These are phyloP conservation scores for Epicoccum sorghinum DNA, from an alignment of 2,329 filamentous ascomycete species.

Conservation along the genomic window DNA sequence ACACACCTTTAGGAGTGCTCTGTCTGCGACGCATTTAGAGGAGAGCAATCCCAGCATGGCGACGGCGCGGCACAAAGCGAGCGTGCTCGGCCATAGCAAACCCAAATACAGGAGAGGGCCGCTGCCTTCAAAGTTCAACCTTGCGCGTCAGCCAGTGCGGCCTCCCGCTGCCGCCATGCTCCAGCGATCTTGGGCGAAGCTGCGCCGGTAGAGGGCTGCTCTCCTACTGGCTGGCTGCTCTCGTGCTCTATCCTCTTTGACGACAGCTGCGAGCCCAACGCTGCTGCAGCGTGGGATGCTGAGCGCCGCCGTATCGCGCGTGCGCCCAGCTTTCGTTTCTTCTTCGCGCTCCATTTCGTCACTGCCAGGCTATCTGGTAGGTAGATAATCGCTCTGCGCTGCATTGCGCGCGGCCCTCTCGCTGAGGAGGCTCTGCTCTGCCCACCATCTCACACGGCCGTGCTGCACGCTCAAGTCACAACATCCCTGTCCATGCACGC, in stretches of 20 bases:
- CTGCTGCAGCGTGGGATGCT: slow-evolving; percentile 23
- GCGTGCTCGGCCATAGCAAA: slow-evolving; percentile 20
- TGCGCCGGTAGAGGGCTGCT: slow-evolving; percentile 14
- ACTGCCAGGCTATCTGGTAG: background rate
- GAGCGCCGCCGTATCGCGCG: slow-evolving; percentile 6
- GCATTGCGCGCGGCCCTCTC: background rate
- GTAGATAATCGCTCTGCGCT: background rate
- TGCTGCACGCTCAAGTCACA: slow-evolving; percentile 22
- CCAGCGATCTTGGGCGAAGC: slow-evolving; percentile 23
- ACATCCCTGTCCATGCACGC: slow-evolving; percentile 15
- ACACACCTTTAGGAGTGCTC: background rate
- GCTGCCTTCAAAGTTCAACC: background rate
- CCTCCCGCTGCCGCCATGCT: slow-evolving; percentile 28
- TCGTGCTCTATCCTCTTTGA: slow-evolving; percentile 18
- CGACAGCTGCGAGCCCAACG: slow-evolving; percentile 19
- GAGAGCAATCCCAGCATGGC: background rate
- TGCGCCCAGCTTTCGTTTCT: slow-evolving; percentile 13
- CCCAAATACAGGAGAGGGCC: slow-evolving; percentile 20
- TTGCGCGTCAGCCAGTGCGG: slow-evolving; percentile 17
- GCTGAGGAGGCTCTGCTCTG: slow-evolving; percentile 17
- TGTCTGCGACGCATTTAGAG: slow-evolving; percentile 5
- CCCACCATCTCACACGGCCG: slow-evolving; percentile 7
- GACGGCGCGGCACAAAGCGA: slow-evolving; percentile 2
- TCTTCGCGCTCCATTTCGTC: slow-evolving; percentile 9
- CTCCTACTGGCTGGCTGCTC: slow-evolving; percentile 24